These are phyloP conservation scores for Saitoella complicata DNA, from an alignment of 805 yeast species.

Conservation along the genomic window DNA sequence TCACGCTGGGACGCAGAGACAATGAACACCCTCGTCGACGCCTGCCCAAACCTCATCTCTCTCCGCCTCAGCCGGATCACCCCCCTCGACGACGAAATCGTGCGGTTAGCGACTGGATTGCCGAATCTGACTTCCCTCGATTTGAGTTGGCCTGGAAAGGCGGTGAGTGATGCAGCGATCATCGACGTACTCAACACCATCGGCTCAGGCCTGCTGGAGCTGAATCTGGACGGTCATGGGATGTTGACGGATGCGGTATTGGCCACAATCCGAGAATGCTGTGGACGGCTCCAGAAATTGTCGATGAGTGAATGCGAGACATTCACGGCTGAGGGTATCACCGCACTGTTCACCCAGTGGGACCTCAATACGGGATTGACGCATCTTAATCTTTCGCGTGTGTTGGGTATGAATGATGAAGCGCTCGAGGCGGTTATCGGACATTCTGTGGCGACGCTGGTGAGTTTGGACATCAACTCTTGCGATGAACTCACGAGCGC, in stretches of 20 bases:
- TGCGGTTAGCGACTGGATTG: slow-evolving; percentile 41
- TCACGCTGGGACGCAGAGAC: slow-evolving; percentile 65
- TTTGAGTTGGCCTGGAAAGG: slow-evolving; percentile 46
- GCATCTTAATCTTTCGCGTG: slow-evolving; percentile 45
- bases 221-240: slow-evolving; percentile 59
- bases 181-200: slow-evolving; percentile 33
- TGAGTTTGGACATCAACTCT: slow-evolving; percentile 60
- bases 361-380: slow-evolving; percentile 35
- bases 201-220: slow-evolving; percentile 42
- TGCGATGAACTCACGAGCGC: slow-evolving; percentile 38
- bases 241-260: slow-evolving; percentile 45
- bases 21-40: slow-evolving; percentile 42
- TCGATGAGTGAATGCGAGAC: slow-evolving; percentile 46
- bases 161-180: slow-evolving; percentile 25
- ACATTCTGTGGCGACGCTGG: slow-evolving; percentile 51
- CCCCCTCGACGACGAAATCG: slow-evolving; percentile 45
- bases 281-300: slow-evolving; percentile 38
- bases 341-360: slow-evolving; percentile 43
- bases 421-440: slow-evolving; percentile 42
- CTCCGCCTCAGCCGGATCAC: slow-evolving; percentile 56
- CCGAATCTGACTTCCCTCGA: slow-evolving; percentile 32
- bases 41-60: slow-evolving; percentile 36
- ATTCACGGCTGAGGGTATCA: slow-evolving; percentile 53
- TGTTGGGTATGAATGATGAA: slow-evolving; percentile 46
- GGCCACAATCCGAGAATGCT: slow-evolving; percentile 36